Evolutionary conservation across 805 yeast genomes (phyloP).

Genomic region (Lachancea sp.): DNA sequence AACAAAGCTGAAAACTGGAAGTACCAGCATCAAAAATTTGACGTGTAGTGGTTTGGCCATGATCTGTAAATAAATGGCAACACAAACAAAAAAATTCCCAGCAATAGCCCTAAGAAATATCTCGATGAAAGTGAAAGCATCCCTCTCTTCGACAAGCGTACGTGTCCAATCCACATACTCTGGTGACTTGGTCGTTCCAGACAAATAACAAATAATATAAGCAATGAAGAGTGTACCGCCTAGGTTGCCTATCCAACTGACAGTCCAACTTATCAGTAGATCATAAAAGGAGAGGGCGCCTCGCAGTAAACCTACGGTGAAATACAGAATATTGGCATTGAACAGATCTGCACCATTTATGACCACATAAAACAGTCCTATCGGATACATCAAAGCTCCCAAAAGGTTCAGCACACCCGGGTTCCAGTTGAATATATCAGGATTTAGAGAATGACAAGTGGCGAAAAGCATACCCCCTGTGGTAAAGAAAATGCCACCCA

Average conservation of each 20-base stretch:
- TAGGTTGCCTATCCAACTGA: conserved; percentile 62
- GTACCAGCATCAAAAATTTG: conserved; percentile 51
- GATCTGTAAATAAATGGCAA: conserved; percentile 70
- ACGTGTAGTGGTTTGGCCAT: conserved; percentile 79
- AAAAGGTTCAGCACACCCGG: conserved; percentile 49
- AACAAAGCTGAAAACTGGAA: conserved; percentile 77
- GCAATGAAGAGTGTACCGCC: conserved; percentile 60
- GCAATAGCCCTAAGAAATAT: conserved; percentile 66
- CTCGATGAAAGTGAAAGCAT: conserved; percentile 47
- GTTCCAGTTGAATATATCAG: conserved; percentile 35
- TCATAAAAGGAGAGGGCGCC: conserved; percentile 66
- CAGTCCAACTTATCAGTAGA: conserved; percentile 54
- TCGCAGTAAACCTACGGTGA: conserved; percentile 60
- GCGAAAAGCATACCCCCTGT: conserved; percentile 69
- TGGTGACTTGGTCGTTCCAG: conserved; percentile 42
- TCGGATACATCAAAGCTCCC: conserved; percentile 60
- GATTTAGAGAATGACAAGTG: conserved; percentile 47
- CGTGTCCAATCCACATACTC: conserved; percentile 43
- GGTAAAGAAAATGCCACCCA: conserved; percentile 65
- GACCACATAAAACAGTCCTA: conserved; percentile 71
- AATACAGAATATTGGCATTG: conserved; percentile 68
- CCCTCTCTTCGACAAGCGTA: conserved; percentile 39
- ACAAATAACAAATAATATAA: conserved; percentile 53
- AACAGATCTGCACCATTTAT: conserved; percentile 69
- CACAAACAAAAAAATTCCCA: conserved; percentile 70